phyloP scores from a whole-genome alignment of 129 eudicot species.

The Flaveria brownii region DNA sequence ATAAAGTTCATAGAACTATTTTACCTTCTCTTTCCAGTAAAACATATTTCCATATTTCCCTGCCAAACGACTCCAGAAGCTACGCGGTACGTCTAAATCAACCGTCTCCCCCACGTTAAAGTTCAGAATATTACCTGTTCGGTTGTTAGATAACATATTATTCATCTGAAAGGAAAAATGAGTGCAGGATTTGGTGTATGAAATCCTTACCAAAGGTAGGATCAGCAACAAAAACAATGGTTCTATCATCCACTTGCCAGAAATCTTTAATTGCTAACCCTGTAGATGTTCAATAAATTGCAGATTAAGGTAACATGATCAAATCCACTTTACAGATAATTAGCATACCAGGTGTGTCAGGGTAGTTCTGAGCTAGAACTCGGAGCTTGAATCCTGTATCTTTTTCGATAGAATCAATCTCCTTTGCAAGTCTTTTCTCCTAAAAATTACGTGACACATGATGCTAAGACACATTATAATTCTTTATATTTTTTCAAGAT shows the following conservation, averaged over 20 bases:
- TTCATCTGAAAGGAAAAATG: conserved; percentile 6
- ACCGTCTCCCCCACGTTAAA: conserved; percentile 88
- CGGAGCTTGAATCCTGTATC: conserved; percentile 93
- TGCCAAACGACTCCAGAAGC: conserved; percentile 97
- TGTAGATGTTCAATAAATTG: conserved; percentile 23
- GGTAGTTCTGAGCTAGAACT: conserved; percentile 96
- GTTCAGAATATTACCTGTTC: conserved; percentile 77
- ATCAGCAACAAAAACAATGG: conserved; percentile 95
- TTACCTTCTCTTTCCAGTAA: conserved; percentile 96
- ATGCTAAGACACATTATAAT: not conserved
- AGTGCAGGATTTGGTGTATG: not conserved
- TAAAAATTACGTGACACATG: conserved; percentile 12
- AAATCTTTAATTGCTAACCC: conserved; percentile 91
- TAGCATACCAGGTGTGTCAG: conserved; percentile 85
- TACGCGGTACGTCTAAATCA: conserved; percentile 89
- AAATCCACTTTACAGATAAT: not conserved
- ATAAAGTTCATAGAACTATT: not conserved
- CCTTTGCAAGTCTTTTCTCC: conserved; percentile 78
- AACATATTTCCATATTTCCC: conserved; percentile 94
- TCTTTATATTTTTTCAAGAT: not conserved
- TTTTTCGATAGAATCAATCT: conserved; percentile 71
- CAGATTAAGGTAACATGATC: conserved; percentile 9
- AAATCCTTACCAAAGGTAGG: conserved; percentile 84
- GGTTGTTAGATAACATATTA: not conserved
- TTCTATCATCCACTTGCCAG: conserved; percentile 95